phyloP scores from a whole-genome alignment of 164 flowering plant genomes.

The Cinnamomum micranthum region DNA sequence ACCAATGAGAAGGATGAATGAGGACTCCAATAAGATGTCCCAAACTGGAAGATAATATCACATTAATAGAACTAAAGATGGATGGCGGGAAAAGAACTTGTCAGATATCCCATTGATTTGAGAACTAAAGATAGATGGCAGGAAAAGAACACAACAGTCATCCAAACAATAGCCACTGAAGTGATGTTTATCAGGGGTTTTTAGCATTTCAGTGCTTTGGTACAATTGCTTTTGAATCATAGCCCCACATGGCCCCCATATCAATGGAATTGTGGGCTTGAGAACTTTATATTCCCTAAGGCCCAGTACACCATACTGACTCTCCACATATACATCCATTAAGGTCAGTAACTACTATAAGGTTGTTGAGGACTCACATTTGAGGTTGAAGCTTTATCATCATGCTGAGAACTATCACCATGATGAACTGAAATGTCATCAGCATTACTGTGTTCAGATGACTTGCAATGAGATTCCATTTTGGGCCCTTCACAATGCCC shows the following conservation, averaged over 20 bases:
- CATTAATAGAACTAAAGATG: not conserved
- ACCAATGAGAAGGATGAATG: not conserved
- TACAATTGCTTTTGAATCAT: not conserved
- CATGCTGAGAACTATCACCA: conserved; percentile 17
- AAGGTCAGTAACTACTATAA: not conserved
- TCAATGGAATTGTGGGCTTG: not conserved
- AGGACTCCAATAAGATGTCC: not conserved
- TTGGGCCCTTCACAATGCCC: conserved; percentile 21
- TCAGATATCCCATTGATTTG: no score
- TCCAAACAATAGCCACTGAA: no score
- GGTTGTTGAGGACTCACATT: not conserved
- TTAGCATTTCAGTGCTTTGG: not conserved
- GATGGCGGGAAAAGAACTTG: not conserved
- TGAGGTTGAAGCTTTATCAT: conserved; percentile 38
- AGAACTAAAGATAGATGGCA: no score
- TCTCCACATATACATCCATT: not conserved
- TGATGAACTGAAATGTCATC: conserved; percentile 16
- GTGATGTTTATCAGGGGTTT: no score
- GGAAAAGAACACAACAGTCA: no score
- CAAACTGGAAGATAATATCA: not conserved
- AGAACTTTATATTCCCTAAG: not conserved
- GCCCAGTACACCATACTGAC: not conserved
- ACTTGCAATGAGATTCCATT: conserved; percentile 14
- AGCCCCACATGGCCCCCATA: not conserved
- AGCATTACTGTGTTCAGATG: conserved; percentile 14